Evolutionary conservation across 352 stramenopile species (phyloP).

Genomic region (Phytophthora capsici): DNA sequence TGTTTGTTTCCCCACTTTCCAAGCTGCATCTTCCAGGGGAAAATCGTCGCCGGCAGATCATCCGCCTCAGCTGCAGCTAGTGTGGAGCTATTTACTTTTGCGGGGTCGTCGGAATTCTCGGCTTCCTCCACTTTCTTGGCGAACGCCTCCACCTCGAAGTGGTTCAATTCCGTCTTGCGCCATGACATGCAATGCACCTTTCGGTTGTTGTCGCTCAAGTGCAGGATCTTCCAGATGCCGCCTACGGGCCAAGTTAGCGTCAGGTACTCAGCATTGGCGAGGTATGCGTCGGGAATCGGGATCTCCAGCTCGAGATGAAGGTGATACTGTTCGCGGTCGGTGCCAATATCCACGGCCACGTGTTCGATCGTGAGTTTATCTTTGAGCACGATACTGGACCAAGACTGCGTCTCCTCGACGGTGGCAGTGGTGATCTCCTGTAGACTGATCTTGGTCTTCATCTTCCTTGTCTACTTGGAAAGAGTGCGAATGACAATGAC

Average conservation of each 20-base stretch:
- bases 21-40: constrained; percentile 69
- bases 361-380: constrained; percentile 55
- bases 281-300: constrained; percentile 40
- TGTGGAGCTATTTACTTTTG: constrained; percentile 13
- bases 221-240: constrained; percentile 61
- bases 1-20: constrained; percentile 47
- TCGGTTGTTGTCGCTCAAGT: constrained; percentile 34
- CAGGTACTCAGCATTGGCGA: constrained; percentile 48
- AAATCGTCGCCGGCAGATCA: constrained; percentile 36
- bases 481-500: constrained; percentile 8
- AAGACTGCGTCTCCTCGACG: constrained; percentile 47
- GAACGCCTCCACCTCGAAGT: constrained; percentile 45
- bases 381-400: constrained; percentile 49
- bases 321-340: constrained; percentile 55
- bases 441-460: constrained; percentile 28
- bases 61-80: constrained; percentile 16
- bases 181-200: constrained; percentile 51
- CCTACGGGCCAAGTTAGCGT: constrained; percentile 56
- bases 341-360: constrained; percentile 51
- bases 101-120: not conserved
- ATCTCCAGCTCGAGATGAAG: constrained; percentile 49
- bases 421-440: constrained; percentile 16
- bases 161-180: constrained; percentile 55
- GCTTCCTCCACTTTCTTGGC: constrained; percentile 37
- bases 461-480: not conserved